A percentile compares a stretch with the other conserved stretches of the same genome.
Conservation (phyloP, 148 eudicot species). For the Dysphania ambrosioides region DNA sequence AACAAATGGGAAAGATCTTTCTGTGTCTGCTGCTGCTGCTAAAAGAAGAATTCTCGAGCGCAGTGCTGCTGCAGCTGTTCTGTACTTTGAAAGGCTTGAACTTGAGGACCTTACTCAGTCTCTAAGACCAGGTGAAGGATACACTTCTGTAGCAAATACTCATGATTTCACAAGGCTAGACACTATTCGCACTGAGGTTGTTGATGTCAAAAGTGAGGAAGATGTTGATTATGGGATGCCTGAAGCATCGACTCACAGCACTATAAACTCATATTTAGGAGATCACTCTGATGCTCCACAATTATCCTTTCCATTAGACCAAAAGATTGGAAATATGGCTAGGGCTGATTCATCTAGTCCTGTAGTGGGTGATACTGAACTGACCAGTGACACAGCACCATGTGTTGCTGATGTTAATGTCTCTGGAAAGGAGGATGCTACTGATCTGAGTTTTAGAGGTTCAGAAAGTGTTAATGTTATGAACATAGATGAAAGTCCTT, state of each 20-base stretch:
- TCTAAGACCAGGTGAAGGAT: constrained; percentile 28
- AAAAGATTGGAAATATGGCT: constrained; percentile 10
- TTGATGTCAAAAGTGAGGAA: constrained; percentile 18
- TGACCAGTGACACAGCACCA: constrained; percentile 29
- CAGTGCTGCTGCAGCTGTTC: constrained; percentile 74
- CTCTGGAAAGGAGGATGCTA: constrained; percentile 21
- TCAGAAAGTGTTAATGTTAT: constrained; percentile 28
- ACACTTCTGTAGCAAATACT: constrained; percentile 19
- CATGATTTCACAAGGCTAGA: constrained; percentile 19
- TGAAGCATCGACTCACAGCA: constrained; percentile 30
- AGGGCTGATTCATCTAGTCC: constrained; percentile 28
- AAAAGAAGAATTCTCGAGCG: constrained; percentile 74
- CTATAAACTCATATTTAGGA: constrained; percentile 27
- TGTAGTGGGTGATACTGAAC: constrained; percentile 30
- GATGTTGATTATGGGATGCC: constrained; percentile 26
- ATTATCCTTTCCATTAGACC: constrained; percentile 15
- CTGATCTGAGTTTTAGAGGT: constrained; percentile 16
- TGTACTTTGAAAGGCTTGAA: constrained; percentile 45
- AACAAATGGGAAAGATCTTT: constrained; percentile 53
- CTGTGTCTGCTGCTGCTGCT: constrained; percentile 38
- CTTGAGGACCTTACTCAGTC: constrained; percentile 31
- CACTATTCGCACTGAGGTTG: constrained; percentile 25
- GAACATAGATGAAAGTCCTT: constrained; percentile 22
- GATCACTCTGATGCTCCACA: constrained; percentile 16
- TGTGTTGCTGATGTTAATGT: constrained; percentile 21